Conservation (phyloP, 2,329 filamentous ascomycete species). For the Tolypocladium pustulatum region DNA sequence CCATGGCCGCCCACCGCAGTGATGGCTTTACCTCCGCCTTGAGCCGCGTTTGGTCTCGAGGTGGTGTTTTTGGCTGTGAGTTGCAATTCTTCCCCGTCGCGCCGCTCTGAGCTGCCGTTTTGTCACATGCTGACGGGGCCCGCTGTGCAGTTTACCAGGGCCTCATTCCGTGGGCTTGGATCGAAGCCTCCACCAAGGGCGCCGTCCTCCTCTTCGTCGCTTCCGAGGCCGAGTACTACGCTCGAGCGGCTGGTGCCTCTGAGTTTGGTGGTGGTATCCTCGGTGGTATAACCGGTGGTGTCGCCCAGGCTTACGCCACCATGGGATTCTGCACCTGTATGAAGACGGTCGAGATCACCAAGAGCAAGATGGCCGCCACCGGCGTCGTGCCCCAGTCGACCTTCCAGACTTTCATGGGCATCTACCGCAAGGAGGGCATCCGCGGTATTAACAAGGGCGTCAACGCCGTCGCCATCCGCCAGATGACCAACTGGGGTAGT, state of each 20-base stretch:
- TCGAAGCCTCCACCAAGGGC: slow-evolving; percentile 98
- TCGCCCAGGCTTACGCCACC: slow-evolving; percentile 96
- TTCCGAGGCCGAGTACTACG: slow-evolving; percentile 94
- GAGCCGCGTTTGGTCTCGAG: slow-evolving; percentile 82
- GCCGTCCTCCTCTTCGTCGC: slow-evolving; percentile 98
- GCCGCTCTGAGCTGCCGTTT: neutral
- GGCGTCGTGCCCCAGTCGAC: slow-evolving; percentile 84
- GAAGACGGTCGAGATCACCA: slow-evolving; percentile 99
- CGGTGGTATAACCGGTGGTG: slow-evolving; percentile 86
- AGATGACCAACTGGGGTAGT: slow-evolving; percentile 99
- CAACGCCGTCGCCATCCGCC: slow-evolving; percentile 95
- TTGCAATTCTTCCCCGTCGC: slow-evolving; percentile 13
- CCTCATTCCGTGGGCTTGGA: slow-evolving; percentile 99
- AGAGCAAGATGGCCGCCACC: slow-evolving; percentile 80
- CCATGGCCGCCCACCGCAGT: slow-evolving; percentile 93
- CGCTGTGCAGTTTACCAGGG: slow-evolving; percentile 79
- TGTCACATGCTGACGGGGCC: slow-evolving; percentile 4
- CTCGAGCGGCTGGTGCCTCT: slow-evolving; percentile 68
- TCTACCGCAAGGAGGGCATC: slow-evolving; percentile 91
- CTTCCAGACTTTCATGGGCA: slow-evolving; percentile 91
- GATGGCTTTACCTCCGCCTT: slow-evolving; percentile 79
- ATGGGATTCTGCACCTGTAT: slow-evolving; percentile 99
- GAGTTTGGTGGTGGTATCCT: slow-evolving; percentile 83
- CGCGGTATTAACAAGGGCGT: slow-evolving; percentile 96
- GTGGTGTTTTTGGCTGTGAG: slow-evolving; percentile 90